phyloP scores from a whole-genome alignment of 768 basidiomycete genomes.

The Saitozyma podzolica region DNA sequence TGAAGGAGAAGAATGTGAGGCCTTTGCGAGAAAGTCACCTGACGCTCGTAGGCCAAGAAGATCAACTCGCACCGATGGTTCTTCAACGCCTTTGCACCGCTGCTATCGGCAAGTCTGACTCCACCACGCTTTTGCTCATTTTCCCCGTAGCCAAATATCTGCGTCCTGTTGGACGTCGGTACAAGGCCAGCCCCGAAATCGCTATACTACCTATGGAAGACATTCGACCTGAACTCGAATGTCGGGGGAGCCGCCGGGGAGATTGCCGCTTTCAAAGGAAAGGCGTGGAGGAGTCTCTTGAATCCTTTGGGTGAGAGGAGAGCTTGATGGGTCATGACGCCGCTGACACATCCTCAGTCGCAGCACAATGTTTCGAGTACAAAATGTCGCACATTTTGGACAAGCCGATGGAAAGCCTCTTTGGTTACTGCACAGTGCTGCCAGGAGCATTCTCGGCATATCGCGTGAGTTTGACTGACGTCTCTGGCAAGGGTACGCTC shows the following conservation, averaged over 20 bases:
- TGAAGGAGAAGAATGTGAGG: conserved; percentile 70
- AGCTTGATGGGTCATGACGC: neutral
- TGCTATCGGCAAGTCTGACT: conserved; percentile 66
- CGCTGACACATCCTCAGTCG: conserved; percentile 54
- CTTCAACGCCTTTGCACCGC: conserved; percentile 85
- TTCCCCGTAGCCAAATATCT: conserved; percentile 74
- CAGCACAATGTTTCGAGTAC: conserved; percentile 95
- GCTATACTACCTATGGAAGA: conserved; percentile 93
- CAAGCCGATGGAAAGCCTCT: conserved; percentile 75
- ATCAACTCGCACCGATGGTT: conserved; percentile 98
- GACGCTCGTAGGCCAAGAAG: conserved; percentile 67
- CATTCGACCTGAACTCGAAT: conserved; percentile 67
- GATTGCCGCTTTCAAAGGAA: conserved; percentile 88
- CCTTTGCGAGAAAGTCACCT: neutral
- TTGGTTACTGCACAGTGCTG: conserved; percentile 63
- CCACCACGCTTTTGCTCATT: conserved; percentile 1
- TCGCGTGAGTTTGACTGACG: conserved; percentile 26
- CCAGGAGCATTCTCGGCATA: conserved; percentile 89
- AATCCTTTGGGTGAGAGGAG: conserved; percentile 65
- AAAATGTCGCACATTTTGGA: conserved; percentile 91
- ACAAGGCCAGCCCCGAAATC: conserved; percentile 84
- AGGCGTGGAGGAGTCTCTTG: conserved; percentile 73
- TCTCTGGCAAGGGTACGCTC: neutral
- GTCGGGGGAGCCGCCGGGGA: conserved; percentile 96
- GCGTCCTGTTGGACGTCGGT: conserved; percentile 88